Base-by-base conservation (phyloP, 2,329 filamentous ascomycete species). In the Hirsutella rhossiliensis region DNA sequence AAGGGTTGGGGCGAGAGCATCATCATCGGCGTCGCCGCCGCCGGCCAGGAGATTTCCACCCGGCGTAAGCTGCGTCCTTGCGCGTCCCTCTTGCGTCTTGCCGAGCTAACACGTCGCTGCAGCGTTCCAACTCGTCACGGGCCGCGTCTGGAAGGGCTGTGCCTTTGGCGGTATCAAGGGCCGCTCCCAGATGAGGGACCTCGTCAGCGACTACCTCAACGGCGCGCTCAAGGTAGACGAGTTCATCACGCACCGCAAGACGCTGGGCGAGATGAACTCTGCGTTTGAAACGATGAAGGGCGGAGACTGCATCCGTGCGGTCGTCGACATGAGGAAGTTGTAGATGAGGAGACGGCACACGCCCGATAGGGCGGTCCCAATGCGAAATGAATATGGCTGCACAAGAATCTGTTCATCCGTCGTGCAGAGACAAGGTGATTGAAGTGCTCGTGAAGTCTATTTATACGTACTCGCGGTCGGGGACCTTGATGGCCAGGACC, bases 1-100 rank as follows among this genome's bases (percentile, higher is more conserved):
- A 98, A 98, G 79, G 92, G 92, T 41, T 98, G 92, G 92, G 92
- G 92, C 58, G 80, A 96, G 75, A 94, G 85, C 62, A 95, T 98
- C 66, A 80, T 98, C 64, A 98, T 98, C 58, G 92, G 92, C 65
- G 92, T 98, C 51, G 90, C 90, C 48, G 90, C 90, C 54, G 90
- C 90, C 47, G 90, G 90, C 43, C 89, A 96, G 69, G 90, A 97
- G 71, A 97, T 97, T 55, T 75, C 82, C 52, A 97, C 90, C 43
- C 77, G 90, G 64, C 89, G 87, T 94, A 73, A 75, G 87, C 80
- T 40, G 13, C 20, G 15, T n/a, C 18, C 13, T 4, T 13, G 18
- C 28, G 31, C 11, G 34, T 30, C 29, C 19, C 7, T 13, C 40
- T 20, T 45, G 42, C 29, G 11, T 27, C 4, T 18, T 34, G 20